Conservation (phyloP, 257 asterid genomes). For the Solanum chaucha region DNA sequence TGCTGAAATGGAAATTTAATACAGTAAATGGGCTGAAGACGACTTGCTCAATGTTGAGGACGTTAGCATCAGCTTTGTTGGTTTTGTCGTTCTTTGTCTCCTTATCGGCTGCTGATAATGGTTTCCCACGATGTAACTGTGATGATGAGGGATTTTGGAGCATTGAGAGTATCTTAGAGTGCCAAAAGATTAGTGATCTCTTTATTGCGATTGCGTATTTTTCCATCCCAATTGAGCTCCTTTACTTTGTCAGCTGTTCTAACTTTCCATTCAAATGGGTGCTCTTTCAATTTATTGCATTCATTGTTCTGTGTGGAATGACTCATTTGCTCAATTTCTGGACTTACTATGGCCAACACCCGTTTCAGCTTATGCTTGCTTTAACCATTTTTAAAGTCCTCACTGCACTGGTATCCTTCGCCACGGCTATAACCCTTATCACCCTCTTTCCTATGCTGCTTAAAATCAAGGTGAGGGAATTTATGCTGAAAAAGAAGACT, state of each 20-base stretch:
- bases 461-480: conserved; percentile 70
- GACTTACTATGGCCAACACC: conserved; percentile 93
- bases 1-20: not conserved
- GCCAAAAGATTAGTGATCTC: conserved; percentile 84
- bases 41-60: conserved; percentile 37
- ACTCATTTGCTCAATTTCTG: conserved; percentile 90
- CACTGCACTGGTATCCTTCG: conserved; percentile 86
- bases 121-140: conserved; percentile 51
- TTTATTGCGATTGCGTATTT: conserved; percentile 93
- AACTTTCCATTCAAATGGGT: conserved; percentile 92
- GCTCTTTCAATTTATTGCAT: conserved; percentile 70
- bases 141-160: conserved; percentile 87
- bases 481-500: conserved; percentile 71
- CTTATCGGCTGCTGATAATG: conserved; percentile 41
- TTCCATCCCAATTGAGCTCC: conserved; percentile 90
- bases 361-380: conserved; percentile 81
- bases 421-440: conserved; percentile 82
- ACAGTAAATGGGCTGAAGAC: not conserved
- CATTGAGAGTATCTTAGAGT: conserved; percentile 53
- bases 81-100: conserved; percentile 20
- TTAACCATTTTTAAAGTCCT: conserved; percentile 74
- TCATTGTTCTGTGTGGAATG: conserved; percentile 95
- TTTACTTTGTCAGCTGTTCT: conserved; percentile 82
- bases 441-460: conserved; percentile 79
- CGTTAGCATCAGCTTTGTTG: conserved; percentile 37